Base-by-base conservation (phyloP, 148 eudicot species). In the Salicornia ramosissima region DNA sequence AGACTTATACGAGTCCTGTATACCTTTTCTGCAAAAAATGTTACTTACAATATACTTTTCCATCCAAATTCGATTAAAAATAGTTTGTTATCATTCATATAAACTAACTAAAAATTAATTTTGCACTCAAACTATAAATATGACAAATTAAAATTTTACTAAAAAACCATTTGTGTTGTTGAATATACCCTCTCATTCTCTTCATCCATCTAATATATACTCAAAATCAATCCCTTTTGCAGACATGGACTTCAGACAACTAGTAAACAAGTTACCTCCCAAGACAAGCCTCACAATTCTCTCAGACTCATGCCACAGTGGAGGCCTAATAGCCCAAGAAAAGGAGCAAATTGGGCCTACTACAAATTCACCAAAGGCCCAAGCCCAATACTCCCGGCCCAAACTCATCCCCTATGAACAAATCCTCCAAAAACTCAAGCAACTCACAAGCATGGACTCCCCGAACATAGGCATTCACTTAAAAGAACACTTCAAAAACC, bases 231-330 rank as follows among this genome's bases (percentile, higher is more conserved):
- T 1, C 4, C 47, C 28, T 30, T 56, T 58, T 67, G 39, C 84
- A 89, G 92, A 91, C 80, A 82, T 88, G 80, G 98, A 92, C 71
- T 92, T 92, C 67, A 82, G 88, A 68, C 87, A 85, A 46, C 76
- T 92, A 67, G 96, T 90, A 22, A 86, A 86, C 66, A 47, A 78
- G 46, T 81, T 92, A 1, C 98, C 90, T 2, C 82, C 82, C 15
- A 90, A 87, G 42, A 78, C 88, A 81, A 83, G 75, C 67, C 69
- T 92, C 68, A 92, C 98, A 13, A 85, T 92, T 43, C 88, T 92
- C 31, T 90, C 98, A 3, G 98, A 92, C 65, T 92, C 96, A 14
- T 92, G 98, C 80, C 94, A 90, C 79, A 92, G 96, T 71, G 96
- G 98, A 4, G 98, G 98, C 36, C 87, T 92, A 4, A 85, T 92